A percentile compares a stretch with the other conserved stretches of the same genome.
Conservation (phyloP, 208 protist genomes). For the Leishmania aethiopica region DNA sequence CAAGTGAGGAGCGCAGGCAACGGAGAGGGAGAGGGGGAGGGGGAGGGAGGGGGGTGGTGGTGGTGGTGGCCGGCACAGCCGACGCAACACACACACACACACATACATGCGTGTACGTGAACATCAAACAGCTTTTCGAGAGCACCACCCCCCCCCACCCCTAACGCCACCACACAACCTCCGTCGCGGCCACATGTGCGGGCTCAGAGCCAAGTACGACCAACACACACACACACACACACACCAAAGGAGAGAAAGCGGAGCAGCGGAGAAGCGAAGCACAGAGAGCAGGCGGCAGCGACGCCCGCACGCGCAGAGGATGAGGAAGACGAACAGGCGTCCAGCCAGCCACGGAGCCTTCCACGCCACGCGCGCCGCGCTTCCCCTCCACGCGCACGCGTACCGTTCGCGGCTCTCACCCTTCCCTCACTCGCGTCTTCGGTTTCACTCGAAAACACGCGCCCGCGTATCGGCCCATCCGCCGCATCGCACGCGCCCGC, state of each 20-base stretch:
- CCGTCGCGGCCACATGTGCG: too few relatives aligned
- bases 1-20: not conserved
- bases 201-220: too few relatives aligned
- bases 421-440: too few relatives aligned
- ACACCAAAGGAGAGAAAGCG: not conserved
- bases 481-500: not conserved
- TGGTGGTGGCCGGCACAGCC: too few relatives aligned
- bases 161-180: too few relatives aligned
- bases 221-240: too few relatives aligned
- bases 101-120: not conserved
- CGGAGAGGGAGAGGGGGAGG: not conserved
- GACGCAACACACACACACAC: not conserved
- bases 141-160: too few relatives aligned
- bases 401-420: too few relatives aligned
- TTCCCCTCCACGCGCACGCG: not conserved
- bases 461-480: too few relatives aligned
- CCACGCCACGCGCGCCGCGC: not conserved
- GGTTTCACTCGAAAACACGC: too few relatives aligned
- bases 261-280: not conserved
- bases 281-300: not conserved
- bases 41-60: not conserved
- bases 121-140: too few relatives aligned
- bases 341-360: not conserved
- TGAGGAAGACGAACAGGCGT: not conserved
- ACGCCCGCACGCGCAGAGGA: too few relatives aligned